Evolutionary conservation across 768 basidiomycete genomes (phyloP).

Genomic region (Atractiella rhizophila): DNA sequence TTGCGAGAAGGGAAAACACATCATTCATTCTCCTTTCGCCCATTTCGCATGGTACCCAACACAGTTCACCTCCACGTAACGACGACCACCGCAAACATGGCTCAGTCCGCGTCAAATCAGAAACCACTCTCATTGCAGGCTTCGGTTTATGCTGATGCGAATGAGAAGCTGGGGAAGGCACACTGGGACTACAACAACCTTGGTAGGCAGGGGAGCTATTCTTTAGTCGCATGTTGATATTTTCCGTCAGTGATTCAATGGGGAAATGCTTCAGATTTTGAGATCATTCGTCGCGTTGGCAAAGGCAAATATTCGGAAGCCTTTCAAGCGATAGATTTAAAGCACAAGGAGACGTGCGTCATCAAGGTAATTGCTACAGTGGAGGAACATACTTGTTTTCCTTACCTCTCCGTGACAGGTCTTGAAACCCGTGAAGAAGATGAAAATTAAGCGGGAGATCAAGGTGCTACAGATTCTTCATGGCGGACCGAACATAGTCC

Average conservation of each 20-base stretch:
- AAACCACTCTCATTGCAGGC: no score
- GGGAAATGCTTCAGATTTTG: no score
- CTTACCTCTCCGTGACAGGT: background rate
- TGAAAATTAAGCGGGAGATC: constrained; percentile 17
- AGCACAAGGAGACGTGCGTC: constrained; percentile 12
- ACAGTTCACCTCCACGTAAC: no score
- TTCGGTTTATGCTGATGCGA: constrained; percentile 20
- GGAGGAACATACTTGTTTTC: constrained; percentile 5
- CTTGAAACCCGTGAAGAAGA: background rate
- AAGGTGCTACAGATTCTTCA: constrained; percentile 9
- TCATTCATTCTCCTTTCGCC: no score
- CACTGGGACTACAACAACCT: constrained; percentile 19
- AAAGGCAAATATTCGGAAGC: constrained; percentile 12
- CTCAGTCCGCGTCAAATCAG: no score
- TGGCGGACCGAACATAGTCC: constrained; percentile 13
- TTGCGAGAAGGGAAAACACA: no score
- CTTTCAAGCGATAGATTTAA: constrained; percentile 11
- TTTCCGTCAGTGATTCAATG: no score
- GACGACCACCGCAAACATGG: no score
- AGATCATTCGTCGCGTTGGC: no score
- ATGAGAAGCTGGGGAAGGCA: constrained; percentile 13
- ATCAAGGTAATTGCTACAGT: constrained; percentile 13
- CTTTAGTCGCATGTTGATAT: no score
- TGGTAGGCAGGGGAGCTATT: no score
- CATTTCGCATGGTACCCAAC: no score